Conservation (phyloP, 169 alveolate species). For the Ichthyophthirius multifiliis region DNA sequence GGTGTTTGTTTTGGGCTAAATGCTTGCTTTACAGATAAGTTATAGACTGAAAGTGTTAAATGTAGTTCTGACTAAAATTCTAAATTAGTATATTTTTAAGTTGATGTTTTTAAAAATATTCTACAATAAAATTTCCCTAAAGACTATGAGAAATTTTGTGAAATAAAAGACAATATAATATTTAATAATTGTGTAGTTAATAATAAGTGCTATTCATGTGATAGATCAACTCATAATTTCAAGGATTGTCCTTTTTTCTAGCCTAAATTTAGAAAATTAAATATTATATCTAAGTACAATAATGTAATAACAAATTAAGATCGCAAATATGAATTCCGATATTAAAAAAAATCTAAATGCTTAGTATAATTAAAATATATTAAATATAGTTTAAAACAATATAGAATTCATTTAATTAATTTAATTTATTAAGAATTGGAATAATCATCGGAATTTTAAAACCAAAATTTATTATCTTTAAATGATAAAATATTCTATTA, state of each 20-base stretch:
- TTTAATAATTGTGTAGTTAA: background rate
- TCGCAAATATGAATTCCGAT: too few relatives aligned
- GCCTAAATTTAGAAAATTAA: too few relatives aligned
- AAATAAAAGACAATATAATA: background rate
- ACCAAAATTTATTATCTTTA: too few relatives aligned
- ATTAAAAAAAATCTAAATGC: too few relatives aligned
- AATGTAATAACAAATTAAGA: too few relatives aligned
- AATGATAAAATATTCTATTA: too few relatives aligned
- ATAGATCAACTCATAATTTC: background rate
- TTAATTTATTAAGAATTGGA: too few relatives aligned
- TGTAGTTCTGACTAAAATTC: background rate
- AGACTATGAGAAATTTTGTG: conserved; percentile 2
- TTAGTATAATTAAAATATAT: too few relatives aligned
- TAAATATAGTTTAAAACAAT: too few relatives aligned
- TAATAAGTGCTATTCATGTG: background rate
- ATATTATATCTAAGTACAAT: too few relatives aligned
- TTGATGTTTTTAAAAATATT: background rate
- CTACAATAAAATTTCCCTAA: background rate
- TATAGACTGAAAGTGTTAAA: background rate
- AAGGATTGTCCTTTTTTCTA: background rate
- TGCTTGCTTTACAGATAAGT: background rate
- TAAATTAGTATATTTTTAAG: background rate
- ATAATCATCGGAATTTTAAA: too few relatives aligned
- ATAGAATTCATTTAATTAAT: too few relatives aligned
- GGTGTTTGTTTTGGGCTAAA: background rate